Base-by-base conservation (phyloP, 75 land plant species). In the Pinus taeda region DNA sequence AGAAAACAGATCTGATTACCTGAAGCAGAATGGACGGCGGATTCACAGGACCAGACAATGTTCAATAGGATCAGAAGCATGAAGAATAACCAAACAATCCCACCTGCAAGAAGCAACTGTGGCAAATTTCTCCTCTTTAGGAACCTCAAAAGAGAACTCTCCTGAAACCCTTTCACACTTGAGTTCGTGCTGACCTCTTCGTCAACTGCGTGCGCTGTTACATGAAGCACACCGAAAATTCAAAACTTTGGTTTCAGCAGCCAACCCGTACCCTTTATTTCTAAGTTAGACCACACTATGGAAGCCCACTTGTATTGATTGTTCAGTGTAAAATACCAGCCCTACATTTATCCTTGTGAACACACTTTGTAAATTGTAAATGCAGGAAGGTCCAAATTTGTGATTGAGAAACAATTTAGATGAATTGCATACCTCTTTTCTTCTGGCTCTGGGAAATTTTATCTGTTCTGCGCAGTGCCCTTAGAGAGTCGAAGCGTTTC, bases 41-140 rank as follows among this genome's bases (percentile, higher is more conserved):
- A 88, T 70, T 84, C 90, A 75, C 93, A 91, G 6, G 90, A 86
- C 87, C 86, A 91, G 33, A 91, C 55, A 73, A 86, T 88, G 74
- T 85, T 82, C n/a, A 82, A 26, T 56, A 88, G 64, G 14, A 71
- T 90, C 24, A 72, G 17, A 5, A 88, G 76, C 61, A 91, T 91
- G 22, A 91, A 81, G 14, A 89, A 26, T 83, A 89, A 82, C 91
- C 90, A 89, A 6, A 82, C 24, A 37, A 91, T 89, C 33, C 84
- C 89, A 2, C 71, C 83, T 7, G 80, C 88, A 57, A 89, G 79
- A 71, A 87, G 21, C 82, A 86, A 65, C 21, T 88, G 77, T 56
- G 86, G 73, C 65, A 86, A 81, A 9, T 86, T 89, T 77, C 70
- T 83, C 73, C 80, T 84, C 85, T 85, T 89, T 15, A 83, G 33